Percentiles rank a stretch among this genome's conserved stretches.
Evolutionary conservation across 1,139 yeast genomes (phyloP).

Genomic region (Suhomyces guaymorum): DNA sequence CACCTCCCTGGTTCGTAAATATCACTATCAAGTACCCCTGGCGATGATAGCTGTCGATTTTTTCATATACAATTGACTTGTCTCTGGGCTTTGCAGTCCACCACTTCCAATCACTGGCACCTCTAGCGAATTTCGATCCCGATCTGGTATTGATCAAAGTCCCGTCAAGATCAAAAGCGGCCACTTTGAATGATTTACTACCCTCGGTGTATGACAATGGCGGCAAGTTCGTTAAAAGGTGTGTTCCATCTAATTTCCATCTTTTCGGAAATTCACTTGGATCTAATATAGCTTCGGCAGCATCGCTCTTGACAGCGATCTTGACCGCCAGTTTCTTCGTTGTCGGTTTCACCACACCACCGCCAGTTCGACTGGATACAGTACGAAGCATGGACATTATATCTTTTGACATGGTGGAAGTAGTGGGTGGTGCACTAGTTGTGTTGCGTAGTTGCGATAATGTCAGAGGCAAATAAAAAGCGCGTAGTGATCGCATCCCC

Average conservation of each 20-base stretch:
- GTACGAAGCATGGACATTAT: constrained; percentile 7
- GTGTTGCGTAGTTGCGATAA: background rate
- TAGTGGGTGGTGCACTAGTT: background rate
- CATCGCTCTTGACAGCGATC: too few relatives aligned
- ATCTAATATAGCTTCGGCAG: too few relatives aligned
- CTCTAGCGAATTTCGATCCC: constrained; percentile 55
- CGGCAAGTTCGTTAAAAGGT: constrained; percentile 37
- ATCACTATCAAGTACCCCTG: constrained; percentile 53
- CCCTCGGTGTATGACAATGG: constrained; percentile 6
- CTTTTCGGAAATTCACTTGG: constrained; percentile 8
- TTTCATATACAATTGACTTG: constrained; percentile 24
- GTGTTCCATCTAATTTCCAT: constrained; percentile 29
- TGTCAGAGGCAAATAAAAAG: background rate
- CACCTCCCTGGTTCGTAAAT: constrained; percentile 86
- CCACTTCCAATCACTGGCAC: constrained; percentile 72
- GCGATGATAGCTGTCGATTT: constrained; percentile 25
- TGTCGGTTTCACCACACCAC: constrained; percentile 7
- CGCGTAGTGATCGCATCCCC: too few relatives aligned
- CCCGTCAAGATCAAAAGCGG: constrained; percentile 77
- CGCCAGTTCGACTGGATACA: constrained; percentile 2
- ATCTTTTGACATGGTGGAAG: constrained; percentile 6
- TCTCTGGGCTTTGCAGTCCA: constrained; percentile 27
- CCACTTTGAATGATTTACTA: constrained; percentile 38
- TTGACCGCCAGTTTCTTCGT: too few relatives aligned
- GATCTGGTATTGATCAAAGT: constrained; percentile 66